These are phyloP conservation scores for Suillus plorans DNA, from an alignment of 768 basidiomycete genomes.

Conservation along the genomic window DNA sequence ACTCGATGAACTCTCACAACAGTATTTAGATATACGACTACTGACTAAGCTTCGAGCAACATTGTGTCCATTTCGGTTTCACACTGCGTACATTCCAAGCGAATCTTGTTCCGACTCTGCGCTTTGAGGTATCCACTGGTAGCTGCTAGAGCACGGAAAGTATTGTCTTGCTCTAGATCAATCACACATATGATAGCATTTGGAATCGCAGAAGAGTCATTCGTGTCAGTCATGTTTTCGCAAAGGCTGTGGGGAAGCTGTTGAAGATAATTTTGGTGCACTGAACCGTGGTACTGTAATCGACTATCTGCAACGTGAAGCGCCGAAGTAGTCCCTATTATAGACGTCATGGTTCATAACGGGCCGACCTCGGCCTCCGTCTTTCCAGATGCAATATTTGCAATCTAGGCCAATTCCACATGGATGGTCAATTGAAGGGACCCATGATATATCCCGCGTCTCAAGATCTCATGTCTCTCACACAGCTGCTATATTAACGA, in stretches of 20 bases:
- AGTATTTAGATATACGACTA: not conserved
- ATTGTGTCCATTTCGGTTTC: not conserved
- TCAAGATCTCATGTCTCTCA: no score
- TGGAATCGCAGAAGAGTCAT: not conserved
- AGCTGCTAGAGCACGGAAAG: not conserved
- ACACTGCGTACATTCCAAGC: not conserved
- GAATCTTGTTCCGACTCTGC: not conserved
- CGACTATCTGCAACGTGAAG: not conserved
- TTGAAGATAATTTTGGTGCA: not conserved
- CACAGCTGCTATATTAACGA: no score
- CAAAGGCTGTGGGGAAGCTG: not conserved
- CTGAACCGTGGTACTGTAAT: not conserved
- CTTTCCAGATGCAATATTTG: not conserved
- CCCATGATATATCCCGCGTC: no score
- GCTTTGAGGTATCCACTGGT: not conserved
- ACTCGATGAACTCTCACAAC: not conserved
- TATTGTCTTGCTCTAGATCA: not conserved
- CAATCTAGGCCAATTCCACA: no score
- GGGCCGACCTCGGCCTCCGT: not conserved
- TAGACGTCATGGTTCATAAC: not conserved
- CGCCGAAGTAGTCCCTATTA: not conserved
- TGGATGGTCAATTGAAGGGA: no score
- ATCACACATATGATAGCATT: not conserved
- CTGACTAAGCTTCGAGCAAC: conserved; percentile 1
- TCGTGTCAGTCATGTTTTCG: not conserved